These are phyloP conservation scores for Sporothrix variecibatus DNA, from an alignment of 2,329 filamentous ascomycete genomes.

Conservation along the genomic window DNA sequence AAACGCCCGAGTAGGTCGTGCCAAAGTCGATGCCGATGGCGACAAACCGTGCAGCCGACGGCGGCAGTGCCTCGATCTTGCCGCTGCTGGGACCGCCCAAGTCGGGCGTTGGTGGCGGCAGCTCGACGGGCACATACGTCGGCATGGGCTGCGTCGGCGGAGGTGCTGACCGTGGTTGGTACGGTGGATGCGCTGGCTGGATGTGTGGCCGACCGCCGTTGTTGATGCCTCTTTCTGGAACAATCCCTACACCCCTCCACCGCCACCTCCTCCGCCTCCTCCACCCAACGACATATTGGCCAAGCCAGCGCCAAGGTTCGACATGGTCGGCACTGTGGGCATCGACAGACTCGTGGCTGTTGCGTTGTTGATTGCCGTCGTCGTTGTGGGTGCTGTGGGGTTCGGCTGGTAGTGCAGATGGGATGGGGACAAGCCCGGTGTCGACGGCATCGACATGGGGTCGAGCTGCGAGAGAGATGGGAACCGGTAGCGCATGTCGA, in stretches of 20 bases:
- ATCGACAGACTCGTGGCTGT: background rate
- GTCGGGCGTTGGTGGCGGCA: background rate
- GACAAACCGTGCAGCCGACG: constrained; percentile 18
- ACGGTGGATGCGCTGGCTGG: background rate
- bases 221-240: background rate
- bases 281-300: background rate
- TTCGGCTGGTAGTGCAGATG: background rate
- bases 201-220: background rate
- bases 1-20: constrained; percentile 30
- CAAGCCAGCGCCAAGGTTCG: background rate
- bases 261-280: background rate
- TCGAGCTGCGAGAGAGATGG: background rate
- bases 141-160: background rate
- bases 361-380: background rate
- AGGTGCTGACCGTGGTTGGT: background rate
- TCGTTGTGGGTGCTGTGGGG: background rate
- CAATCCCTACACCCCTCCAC: background rate
- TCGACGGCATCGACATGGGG: background rate
- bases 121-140: background rate
- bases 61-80: background rate
- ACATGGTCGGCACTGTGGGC: constrained; percentile 6
- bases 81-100: background rate
- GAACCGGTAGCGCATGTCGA: constrained; percentile 8
- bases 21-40: constrained; percentile 31
- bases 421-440: background rate